Evolutionary conservation across 2,329 filamentous ascomycete genomes (phyloP).

Genomic region (Penicillium psychrosexuale): DNA sequence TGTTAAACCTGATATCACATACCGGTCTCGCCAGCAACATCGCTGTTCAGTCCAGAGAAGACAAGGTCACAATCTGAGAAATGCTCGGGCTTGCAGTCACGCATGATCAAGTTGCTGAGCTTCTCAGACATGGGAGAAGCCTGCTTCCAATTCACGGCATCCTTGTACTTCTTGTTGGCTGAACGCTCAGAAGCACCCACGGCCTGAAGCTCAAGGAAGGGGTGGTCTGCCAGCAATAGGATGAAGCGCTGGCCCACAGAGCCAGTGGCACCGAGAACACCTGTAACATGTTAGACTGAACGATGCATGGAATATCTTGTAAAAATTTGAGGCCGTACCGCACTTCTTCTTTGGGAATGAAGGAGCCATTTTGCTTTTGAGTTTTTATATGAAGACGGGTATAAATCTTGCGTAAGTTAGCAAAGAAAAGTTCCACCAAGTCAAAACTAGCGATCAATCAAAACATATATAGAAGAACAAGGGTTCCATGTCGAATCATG

Average conservation of each 20-base stretch:
- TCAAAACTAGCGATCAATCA: neutral
- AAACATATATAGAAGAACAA: neutral
- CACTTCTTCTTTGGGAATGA: constrained; percentile 41
- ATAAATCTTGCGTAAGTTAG: constrained; percentile 8
- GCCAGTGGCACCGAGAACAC: constrained; percentile 85
- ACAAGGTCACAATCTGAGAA: constrained; percentile 90
- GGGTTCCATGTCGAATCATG: constrained; percentile 1
- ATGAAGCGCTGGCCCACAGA: constrained; percentile 96
- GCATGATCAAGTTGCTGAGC: constrained; percentile 76
- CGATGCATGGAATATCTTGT: neutral
- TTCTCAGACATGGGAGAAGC: constrained; percentile 72
- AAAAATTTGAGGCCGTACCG: constrained; percentile 27
- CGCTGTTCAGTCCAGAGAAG: constrained; percentile 88
- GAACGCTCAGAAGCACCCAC: constrained; percentile 87
- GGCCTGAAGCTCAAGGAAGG: constrained; percentile 79
- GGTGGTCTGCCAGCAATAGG: constrained; percentile 82
- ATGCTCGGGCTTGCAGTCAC: constrained; percentile 75
- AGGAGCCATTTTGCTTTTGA: constrained; percentile 27
- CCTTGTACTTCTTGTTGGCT: constrained; percentile 88
- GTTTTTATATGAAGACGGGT: constrained; percentile 2
- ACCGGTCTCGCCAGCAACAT: constrained; percentile 91
- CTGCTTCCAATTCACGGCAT: constrained; percentile 96
- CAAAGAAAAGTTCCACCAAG: neutral
- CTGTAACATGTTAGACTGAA: constrained; percentile 37
- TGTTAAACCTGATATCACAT: constrained; percentile 30